These are phyloP conservation scores for Neurospora tetrasperma DNA, from an alignment of 495 filamentous ascomycete genomes.

Conservation along the genomic window DNA sequence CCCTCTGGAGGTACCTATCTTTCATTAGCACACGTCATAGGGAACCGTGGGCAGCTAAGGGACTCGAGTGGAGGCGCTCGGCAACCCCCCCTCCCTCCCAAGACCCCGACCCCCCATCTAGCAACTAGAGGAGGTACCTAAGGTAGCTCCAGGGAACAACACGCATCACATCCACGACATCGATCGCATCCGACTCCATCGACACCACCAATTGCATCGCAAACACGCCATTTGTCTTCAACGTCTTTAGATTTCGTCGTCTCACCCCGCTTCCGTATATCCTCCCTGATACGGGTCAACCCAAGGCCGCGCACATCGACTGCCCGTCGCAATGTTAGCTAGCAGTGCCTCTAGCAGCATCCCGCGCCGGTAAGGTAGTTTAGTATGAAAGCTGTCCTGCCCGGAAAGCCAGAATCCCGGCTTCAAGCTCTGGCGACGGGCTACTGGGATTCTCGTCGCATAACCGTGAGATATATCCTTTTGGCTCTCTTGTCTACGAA, in stretches of 20 bases:
- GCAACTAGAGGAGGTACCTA: too few species aligned
- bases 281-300: not conserved
- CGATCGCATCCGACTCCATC: not conserved
- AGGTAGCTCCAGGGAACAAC: not conserved
- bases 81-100: too few species aligned
- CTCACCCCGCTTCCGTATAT: not conserved
- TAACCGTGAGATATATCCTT: constrained; percentile 51
- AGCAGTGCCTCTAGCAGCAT: not conserved
- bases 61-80: not conserved
- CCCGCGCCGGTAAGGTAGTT: not conserved
- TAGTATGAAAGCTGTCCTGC: constrained; percentile 66
- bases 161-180: not conserved
- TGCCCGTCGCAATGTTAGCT: not conserved
- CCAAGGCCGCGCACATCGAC: not conserved
- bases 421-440: constrained; percentile 83
- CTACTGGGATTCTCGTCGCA: constrained; percentile 67
- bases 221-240: not conserved
- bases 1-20: not conserved
- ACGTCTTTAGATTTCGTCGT: not conserved
- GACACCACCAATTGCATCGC: not conserved
- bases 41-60: not conserved
- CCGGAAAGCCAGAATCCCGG: constrained; percentile 79
- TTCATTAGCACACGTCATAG: not conserved
- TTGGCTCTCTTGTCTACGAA: not conserved
- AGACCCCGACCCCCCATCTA: too few species aligned